Evolutionary conservation across 2,329 filamentous ascomycete genomes (phyloP).

Genomic region (Elsinoe arachidis): DNA sequence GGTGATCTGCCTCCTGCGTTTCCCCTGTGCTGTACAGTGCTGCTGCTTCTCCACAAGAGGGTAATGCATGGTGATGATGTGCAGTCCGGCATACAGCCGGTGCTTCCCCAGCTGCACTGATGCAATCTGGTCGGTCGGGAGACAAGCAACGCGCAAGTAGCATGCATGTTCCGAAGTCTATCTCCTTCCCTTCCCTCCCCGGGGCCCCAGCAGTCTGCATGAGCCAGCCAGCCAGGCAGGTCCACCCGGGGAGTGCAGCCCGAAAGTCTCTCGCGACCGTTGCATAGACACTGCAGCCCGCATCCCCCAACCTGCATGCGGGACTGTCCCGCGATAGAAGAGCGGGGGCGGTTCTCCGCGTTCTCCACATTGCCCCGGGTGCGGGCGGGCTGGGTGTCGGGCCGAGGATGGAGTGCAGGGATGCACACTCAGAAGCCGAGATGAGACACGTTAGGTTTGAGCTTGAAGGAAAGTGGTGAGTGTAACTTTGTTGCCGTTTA

Average conservation of each 20-base stretch:
- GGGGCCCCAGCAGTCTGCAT: slow-evolving; percentile 1
- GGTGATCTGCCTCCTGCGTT: not conserved
- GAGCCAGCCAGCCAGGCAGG: not conserved
- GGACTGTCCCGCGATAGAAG: not conserved
- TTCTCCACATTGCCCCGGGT: not conserved
- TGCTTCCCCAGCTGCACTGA: not conserved
- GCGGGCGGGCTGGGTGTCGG: no score
- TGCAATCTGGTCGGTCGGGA: not conserved
- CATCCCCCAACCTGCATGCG: not conserved
- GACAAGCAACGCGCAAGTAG: not conserved
- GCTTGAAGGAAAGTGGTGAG: not conserved
- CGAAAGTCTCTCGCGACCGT: no score
- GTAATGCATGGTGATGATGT: no score
- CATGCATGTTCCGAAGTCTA: slow-evolving; percentile 3
- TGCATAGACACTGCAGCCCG: no score
- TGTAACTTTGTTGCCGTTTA: not conserved
- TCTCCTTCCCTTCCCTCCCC: no score
- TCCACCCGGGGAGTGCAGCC: not conserved
- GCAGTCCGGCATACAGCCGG: not conserved
- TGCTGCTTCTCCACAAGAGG: no score
- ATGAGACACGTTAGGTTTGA: not conserved
- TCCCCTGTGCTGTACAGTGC: no score
- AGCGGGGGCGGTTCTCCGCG: not conserved
- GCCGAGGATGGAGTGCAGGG: not conserved
- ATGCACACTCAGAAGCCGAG: not conserved